Conservation (phyloP, 257 asterid species). For the Solanum etuberosum region DNA sequence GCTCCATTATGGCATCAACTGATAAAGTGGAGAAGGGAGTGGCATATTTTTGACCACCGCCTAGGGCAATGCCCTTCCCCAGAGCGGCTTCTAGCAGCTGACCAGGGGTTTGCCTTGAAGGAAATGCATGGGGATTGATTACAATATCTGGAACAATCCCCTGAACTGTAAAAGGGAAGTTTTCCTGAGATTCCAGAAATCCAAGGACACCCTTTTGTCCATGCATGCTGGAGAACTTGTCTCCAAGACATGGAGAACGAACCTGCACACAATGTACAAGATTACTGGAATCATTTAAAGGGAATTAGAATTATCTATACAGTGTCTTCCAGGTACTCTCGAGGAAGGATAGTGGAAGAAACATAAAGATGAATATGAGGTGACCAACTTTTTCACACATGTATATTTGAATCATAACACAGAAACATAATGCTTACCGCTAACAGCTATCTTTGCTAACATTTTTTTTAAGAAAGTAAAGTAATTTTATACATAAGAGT, state of each 20-base stretch:
- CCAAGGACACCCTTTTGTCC: slow-evolving; percentile 98
- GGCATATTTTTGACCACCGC: slow-evolving; percentile 63
- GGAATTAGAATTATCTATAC: background rate
- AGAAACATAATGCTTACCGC: background rate
- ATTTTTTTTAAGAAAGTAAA: background rate
- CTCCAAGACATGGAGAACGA: slow-evolving; percentile 87
- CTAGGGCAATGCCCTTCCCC: slow-evolving; percentile 83
- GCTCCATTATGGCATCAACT: slow-evolving; percentile 58
- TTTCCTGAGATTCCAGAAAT: slow-evolving; percentile 78
- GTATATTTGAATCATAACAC: background rate
- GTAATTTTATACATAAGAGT: background rate
- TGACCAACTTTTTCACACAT: background rate
- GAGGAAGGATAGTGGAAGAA: background rate
- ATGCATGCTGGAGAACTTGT: slow-evolving; percentile 94
- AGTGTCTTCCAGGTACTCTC: background rate
- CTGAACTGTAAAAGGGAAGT: slow-evolving; percentile 70
- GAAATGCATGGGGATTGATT: slow-evolving; percentile 95
- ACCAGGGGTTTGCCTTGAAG: slow-evolving; percentile 95
- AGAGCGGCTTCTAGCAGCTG: slow-evolving; percentile 88
- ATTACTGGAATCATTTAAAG: background rate
- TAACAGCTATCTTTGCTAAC: background rate
- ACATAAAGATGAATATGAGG: background rate
- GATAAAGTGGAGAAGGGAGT: slow-evolving; percentile 81
- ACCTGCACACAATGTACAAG: slow-evolving; percentile 37
- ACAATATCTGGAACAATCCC: slow-evolving; percentile 96